A percentile compares a stretch with the other conserved stretches of the same genome.
Conservation (phyloP, 495 filamentous ascomycete genomes). For the Paragyromitra xinjiangensis region DNA sequence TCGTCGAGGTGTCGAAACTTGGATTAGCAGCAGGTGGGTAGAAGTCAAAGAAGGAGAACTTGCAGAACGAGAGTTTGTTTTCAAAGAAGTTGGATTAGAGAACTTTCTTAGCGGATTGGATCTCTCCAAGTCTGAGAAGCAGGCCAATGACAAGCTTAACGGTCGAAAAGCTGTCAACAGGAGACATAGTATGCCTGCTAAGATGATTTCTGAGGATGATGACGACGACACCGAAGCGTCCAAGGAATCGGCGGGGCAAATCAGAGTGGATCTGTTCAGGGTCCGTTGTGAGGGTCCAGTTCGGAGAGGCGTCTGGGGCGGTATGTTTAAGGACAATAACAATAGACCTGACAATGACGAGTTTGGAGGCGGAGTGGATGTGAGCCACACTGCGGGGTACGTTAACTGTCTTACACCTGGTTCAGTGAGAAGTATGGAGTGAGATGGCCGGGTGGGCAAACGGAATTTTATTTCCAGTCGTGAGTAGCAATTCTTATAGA, state of each 20-base stretch:
- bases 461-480: conserved; percentile 39
- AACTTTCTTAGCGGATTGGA: conserved; percentile 95
- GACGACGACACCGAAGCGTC: conserved; percentile 86
- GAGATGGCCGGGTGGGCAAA: conserved; percentile 40
- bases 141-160: conserved; percentile 62
- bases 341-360: conserved; percentile 77
- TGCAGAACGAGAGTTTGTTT: conserved; percentile 95
- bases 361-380: conserved; percentile 68
- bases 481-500: conserved; percentile 55
- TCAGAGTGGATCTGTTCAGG: conserved; percentile 95
- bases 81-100: conserved; percentile 95
- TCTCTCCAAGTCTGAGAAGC: conserved; percentile 86
- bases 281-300: conserved; percentile 96
- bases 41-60: conserved; percentile 89
- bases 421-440: conserved; percentile 35
- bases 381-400: conserved; percentile 86
- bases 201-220: conserved; percentile 68
- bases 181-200: conserved; percentile 63
- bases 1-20: conserved; percentile 93
- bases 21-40: conserved; percentile 99
- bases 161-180: conserved; percentile 58
- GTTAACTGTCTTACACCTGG: conserved; percentile 54
- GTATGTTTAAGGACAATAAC: conserved; percentile 96
- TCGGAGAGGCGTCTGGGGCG: conserved; percentile 95
- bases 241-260: conserved; percentile 94